These are phyloP conservation scores for Elongisporangium undulatum DNA, from an alignment of 352 stramenopile genomes.

Conservation along the genomic window DNA sequence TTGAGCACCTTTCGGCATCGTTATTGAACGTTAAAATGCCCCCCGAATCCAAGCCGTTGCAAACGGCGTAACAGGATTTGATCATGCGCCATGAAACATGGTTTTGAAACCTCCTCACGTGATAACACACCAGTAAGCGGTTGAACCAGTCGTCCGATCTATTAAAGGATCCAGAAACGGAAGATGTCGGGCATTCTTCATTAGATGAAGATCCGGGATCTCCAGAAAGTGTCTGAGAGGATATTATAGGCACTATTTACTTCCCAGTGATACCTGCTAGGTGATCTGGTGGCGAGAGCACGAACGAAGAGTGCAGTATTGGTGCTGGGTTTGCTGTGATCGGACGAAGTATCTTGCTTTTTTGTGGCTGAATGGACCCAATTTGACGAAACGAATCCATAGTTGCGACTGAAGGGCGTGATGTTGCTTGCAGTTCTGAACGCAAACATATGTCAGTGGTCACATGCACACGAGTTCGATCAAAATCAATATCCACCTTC, in stretches of 20 bases:
- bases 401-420: neutral
- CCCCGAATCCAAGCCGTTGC: neutral
- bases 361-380: neutral
- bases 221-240: neutral
- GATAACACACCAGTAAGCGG: neutral
- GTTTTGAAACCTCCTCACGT: neutral
- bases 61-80: neutral
- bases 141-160: neutral
- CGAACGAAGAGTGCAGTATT: conserved; percentile 37
- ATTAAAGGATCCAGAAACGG: neutral
- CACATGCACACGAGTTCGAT: neutral
- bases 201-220: too few species aligned
- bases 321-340: neutral
- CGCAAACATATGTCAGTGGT: neutral
- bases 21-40: neutral
- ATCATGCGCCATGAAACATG: neutral
- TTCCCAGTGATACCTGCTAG: neutral
- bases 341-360: neutral
- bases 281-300: conserved; percentile 25
- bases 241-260: neutral
- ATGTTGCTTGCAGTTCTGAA: neutral
- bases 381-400: conserved; percentile 2
- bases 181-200: neutral
- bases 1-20: neutral
- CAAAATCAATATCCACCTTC: conserved; percentile 12